Percentiles rank a stretch among this genome's conserved stretches.
Conservation (phyloP, 2,329 filamentous ascomycete genomes). For the Magnaporthales sp. region DNA sequence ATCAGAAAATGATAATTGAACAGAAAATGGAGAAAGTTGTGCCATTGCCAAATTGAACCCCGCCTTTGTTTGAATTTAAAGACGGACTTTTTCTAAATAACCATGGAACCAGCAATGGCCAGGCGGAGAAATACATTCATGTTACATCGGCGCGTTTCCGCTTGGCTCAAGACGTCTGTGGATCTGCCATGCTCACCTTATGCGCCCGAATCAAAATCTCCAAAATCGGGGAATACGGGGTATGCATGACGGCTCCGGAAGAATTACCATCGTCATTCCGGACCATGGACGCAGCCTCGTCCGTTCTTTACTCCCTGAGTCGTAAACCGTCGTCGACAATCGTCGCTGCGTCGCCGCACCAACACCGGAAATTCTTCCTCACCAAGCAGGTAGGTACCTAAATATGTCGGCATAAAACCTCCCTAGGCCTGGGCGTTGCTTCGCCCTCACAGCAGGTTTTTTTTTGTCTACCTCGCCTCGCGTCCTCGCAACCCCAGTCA, state of each 20-base stretch:
- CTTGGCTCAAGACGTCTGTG: not conserved
- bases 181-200: not conserved
- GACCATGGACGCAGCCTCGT: not conserved
- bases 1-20: too few species aligned
- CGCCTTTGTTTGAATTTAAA: not conserved
- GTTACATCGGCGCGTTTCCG: not conserved
- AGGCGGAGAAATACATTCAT: not conserved
- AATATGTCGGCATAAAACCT: not conserved
- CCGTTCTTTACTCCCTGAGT: not conserved
- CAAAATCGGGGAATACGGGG: not conserved
- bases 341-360: not conserved
- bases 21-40: too few species aligned
- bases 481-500: not conserved
- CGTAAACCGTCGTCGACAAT: not conserved
- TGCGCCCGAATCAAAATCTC: not conserved
- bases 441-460: not conserved
- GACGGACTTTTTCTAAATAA: not conserved
- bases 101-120: not conserved
- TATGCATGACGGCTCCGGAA: not conserved
- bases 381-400: too few species aligned
- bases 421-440: not conserved
- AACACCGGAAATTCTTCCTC: not conserved
- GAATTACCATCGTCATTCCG: not conserved
- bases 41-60: too few species aligned
- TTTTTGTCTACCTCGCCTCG: not conserved